Conservation (phyloP, 306 rosid genomes). For the Rubus parviflorus region DNA sequence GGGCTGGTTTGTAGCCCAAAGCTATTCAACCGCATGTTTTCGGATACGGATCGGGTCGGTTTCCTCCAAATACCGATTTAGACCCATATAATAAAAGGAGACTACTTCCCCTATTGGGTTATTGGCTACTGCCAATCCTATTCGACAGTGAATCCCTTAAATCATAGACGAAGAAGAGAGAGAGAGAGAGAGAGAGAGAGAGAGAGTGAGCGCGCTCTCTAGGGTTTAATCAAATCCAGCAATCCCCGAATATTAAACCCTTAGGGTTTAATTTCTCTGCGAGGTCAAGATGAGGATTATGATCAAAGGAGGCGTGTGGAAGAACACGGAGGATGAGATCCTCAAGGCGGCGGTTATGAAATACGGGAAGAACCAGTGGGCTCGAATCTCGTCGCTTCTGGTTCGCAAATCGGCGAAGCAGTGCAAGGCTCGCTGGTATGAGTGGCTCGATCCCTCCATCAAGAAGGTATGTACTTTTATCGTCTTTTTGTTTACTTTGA, state of each 20-base stretch:
- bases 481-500: not conserved
- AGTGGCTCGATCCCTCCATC: slow-evolving; percentile 96
- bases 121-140: not conserved
- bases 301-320: slow-evolving; percentile 97
- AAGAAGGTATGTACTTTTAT: slow-evolving; percentile 47
- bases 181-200: too few relatives aligned
- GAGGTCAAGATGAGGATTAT: slow-evolving; percentile 84
- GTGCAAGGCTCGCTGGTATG: slow-evolving; percentile 97
- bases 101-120: too few relatives aligned
- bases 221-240: slow-evolving; percentile 28
- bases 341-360: slow-evolving; percentile 97
- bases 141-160: too few relatives aligned
- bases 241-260: slow-evolving; percentile 9
- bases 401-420: slow-evolving; percentile 96
- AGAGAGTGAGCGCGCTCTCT: not conserved
- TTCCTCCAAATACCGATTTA: too few relatives aligned
- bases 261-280: not conserved
- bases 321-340: slow-evolving; percentile 97
- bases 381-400: slow-evolving; percentile 87
- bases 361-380: slow-evolving; percentile 95
- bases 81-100: too few relatives aligned
- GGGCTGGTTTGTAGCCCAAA: too few relatives aligned
- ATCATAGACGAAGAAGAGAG: too few relatives aligned
- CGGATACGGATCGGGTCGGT: too few relatives aligned
- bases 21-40: too few relatives aligned